phyloP scores from a whole-genome alignment of 2,329 filamentous ascomycete species.

The Aspergillus sp. region DNA sequence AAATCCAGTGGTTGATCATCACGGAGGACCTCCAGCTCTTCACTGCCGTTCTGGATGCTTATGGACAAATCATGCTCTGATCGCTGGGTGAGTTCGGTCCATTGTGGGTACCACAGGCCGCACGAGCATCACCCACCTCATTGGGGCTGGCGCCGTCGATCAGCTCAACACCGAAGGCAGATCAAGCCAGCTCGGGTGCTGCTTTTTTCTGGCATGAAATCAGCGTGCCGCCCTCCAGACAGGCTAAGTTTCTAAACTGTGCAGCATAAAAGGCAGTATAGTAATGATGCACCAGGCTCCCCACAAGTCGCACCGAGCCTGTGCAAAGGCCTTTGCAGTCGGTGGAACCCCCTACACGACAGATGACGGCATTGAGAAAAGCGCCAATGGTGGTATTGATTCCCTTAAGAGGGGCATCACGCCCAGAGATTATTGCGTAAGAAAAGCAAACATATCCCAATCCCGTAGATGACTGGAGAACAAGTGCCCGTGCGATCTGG shows the following conservation, averaged over 20 bases:
- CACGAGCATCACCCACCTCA: not conserved
- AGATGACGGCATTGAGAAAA: slow-evolving; percentile 15
- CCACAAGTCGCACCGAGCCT: slow-evolving; percentile 8
- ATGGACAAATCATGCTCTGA: slow-evolving; percentile 5
- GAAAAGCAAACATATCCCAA: slow-evolving; percentile 42
- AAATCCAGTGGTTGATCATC: slow-evolving; percentile 9
- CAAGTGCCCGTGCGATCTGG: slow-evolving; percentile 39
- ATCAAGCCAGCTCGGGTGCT: not conserved
- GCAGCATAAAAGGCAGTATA: slow-evolving; percentile 1
- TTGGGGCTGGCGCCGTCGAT: slow-evolving; percentile 9
- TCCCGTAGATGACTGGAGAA: slow-evolving; percentile 36
- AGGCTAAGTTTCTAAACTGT: slow-evolving; percentile 11
- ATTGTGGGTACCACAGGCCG: no score
- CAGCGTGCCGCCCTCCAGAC: slow-evolving; percentile 8
- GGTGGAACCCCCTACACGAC: slow-evolving; percentile 7
- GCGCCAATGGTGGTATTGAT: slow-evolving; percentile 41
- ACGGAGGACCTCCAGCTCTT: not conserved
- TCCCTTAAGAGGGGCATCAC: slow-evolving; percentile 34
- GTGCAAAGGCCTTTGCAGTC: not conserved
- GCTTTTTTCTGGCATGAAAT: slow-evolving; percentile 11
- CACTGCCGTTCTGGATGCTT: not conserved
- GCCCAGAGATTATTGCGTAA: slow-evolving; percentile 42
- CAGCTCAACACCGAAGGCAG: not conserved
- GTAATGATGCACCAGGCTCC: slow-evolving; percentile 9
- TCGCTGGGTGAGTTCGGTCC: not conserved